These are phyloP conservation scores for Trichopus zeylanicus DNA, from an alignment of 116 monocot genomes.

Conservation along the genomic window DNA sequence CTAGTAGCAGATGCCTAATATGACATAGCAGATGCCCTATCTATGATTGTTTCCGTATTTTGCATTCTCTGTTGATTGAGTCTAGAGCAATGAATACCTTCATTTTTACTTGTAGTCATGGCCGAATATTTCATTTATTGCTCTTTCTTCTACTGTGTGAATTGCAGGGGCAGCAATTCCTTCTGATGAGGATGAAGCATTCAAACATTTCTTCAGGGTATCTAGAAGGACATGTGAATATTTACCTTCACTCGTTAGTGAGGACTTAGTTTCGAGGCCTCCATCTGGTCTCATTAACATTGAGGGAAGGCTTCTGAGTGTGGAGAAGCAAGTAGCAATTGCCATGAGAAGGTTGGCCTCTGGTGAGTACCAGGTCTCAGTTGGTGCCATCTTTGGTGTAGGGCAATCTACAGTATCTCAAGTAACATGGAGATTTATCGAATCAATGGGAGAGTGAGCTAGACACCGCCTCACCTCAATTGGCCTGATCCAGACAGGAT, in stretches of 20 bases:
- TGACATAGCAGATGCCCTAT: background rate
- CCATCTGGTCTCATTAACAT: slow-evolving; percentile 99
- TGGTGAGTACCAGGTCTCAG: slow-evolving; percentile 90
- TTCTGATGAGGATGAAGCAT: slow-evolving; percentile 67
- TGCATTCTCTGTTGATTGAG: background rate
- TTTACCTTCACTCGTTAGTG: slow-evolving; percentile 68
- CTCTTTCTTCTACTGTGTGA: background rate
- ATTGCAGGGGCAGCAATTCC: slow-evolving; percentile 18
- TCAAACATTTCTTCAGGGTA: slow-evolving; percentile 83
- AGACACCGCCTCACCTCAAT: slow-evolving; percentile 60
- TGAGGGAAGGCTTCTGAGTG: slow-evolving; percentile 87
- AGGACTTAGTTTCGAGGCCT: slow-evolving; percentile 88
- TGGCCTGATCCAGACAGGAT: slow-evolving; percentile 64
- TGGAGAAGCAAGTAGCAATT: slow-evolving; percentile 98
- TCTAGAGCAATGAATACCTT: background rate
- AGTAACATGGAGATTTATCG: slow-evolving; percentile 94
- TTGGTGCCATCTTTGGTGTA: slow-evolving; percentile 76
- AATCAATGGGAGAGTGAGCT: slow-evolving; percentile 92
- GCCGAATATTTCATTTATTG: background rate
- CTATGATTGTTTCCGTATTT: no score
- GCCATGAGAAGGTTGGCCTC: slow-evolving; percentile 89
- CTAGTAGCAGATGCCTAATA: background rate
- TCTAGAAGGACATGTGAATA: slow-evolving; percentile 80
- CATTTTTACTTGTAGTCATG: background rate
- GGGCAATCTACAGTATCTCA: slow-evolving; percentile 98